Conservation (phyloP, 2,329 filamentous ascomycete genomes). For the Diaporthe nobilis region DNA sequence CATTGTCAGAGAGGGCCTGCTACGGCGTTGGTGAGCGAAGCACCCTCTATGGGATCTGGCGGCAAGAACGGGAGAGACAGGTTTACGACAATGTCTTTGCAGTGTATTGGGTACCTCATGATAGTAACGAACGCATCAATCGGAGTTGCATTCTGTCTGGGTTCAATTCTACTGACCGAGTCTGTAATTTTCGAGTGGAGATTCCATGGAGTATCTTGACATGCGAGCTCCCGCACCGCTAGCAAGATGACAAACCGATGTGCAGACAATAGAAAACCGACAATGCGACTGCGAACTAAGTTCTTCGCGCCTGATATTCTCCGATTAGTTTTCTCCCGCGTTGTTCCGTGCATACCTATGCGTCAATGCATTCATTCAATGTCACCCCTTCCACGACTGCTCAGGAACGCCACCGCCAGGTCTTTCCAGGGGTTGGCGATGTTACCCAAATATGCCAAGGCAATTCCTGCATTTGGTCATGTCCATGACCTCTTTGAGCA, state of each 20-base stretch:
- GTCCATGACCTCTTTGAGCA: not conserved
- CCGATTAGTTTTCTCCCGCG: not conserved
- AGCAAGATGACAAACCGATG: not conserved
- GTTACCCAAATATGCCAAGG: not conserved
- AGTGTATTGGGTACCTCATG: slow-evolving; percentile 36
- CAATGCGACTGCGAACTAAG: not conserved
- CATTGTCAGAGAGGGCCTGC: not conserved
- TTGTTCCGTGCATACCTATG: not conserved
- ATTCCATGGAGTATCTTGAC: slow-evolving; percentile 9
- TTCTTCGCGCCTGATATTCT: not conserved
- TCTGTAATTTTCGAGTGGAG: not conserved
- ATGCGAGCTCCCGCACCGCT: not conserved
- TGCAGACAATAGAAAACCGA: not conserved
- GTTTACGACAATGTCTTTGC: not conserved
- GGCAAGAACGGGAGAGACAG: not conserved
- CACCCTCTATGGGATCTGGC: slow-evolving; percentile 11
- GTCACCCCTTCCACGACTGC: not conserved
- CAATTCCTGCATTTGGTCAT: too few relatives aligned
- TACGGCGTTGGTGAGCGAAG: not conserved
- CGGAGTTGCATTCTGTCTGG: slow-evolving; percentile 28
- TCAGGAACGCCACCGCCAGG: not conserved
- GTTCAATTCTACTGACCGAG: not conserved
- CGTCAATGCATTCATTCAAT: not conserved
- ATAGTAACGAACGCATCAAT: slow-evolving; percentile 39
- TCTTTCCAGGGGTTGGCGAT: not conserved